Evolutionary conservation across 2,329 filamentous ascomycete species (phyloP), one percentile per base, ranked within the genome.

Genomic region (Ustilaginoidea virens): DNA sequence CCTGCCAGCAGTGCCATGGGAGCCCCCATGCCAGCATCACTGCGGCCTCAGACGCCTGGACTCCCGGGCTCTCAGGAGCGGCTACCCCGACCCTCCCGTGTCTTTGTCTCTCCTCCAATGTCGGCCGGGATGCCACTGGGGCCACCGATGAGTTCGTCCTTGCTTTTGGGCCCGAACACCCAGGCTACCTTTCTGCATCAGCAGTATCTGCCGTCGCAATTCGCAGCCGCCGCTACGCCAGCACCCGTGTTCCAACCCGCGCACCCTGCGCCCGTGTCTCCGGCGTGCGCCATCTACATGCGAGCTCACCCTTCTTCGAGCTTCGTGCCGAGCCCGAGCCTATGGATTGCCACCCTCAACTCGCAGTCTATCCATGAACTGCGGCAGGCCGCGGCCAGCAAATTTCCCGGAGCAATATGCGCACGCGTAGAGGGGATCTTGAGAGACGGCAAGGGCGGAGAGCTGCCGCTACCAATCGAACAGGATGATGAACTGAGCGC

Each of bases 401-500:
- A 73, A 44, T 72, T 73, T 34, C 69, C 72, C 0, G 69, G 69
- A 5, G 63, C 65, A 0, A 44, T 64, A 10, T 69, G 77, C 28
- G 53, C 64, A 19, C 64, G 63, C 17, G 61, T 85, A 11, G 71
- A 82, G 41, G 80, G 78, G 3, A 52, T 81, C 16, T 60, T 81
- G 28, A 69, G 66, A 42, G 62, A 70, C 41, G 60, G 55, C 10
- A 61, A 61, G 37, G 72, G 68, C 5, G 61, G 61, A 28, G 76
- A 81, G 43, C 58, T 79, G 25, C 58, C 58, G 11, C 66, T 80
- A 42, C 55, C 63, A 31, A 75, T 87, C 40, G 74, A 75, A 31
- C 64, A 74, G 23, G 76, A 86, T 40, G 68, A 72, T 36, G 79
- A 87, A 52, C 48, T 90, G 36, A 65, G 66, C 34, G 75, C 74